Evolutionary conservation across 1,284 basidiomycete species (phyloP).

Genomic region (Sutorius eximius): DNA sequence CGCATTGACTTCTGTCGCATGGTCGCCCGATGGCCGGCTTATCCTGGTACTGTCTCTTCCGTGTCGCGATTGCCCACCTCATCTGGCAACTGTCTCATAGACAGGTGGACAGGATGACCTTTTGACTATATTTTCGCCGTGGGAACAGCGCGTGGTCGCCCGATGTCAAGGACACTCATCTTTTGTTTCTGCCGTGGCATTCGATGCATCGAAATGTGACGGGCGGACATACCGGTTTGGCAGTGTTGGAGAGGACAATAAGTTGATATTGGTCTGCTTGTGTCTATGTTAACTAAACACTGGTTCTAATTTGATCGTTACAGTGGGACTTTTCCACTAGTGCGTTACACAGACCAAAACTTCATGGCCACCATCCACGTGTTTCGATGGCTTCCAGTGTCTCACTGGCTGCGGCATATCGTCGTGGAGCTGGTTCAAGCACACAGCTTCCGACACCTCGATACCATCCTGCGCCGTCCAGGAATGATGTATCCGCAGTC

Average conservation of each 20-base stretch:
- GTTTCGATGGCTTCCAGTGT: conserved; percentile 73
- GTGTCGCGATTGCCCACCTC: conserved; percentile 1
- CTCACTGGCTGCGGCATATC: conserved; percentile 56
- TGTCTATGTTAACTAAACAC: background rate
- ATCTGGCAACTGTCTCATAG: conserved; percentile 33
- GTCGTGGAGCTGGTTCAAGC: conserved; percentile 54
- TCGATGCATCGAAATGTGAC: conserved; percentile 85
- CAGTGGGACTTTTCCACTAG: conserved; percentile 92
- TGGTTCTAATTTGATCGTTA: background rate
- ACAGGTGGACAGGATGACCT: conserved; percentile 93
- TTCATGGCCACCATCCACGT: conserved; percentile 63
- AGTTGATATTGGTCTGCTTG: conserved; percentile 72
- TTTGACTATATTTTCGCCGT: conserved; percentile 88
- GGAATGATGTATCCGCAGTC: conserved; percentile 86
- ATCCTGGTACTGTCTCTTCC: conserved; percentile 59
- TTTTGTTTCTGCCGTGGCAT: conserved; percentile 87
- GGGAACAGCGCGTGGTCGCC: conserved; percentile 91
- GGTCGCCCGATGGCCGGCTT: conserved; percentile 95
- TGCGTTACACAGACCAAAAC: conserved; percentile 72
- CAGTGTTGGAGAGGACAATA: conserved; percentile 93
- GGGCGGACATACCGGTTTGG: conserved; percentile 89
- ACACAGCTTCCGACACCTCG: conserved; percentile 55
- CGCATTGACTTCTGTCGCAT: conserved; percentile 82
- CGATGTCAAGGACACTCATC: conserved; percentile 96
- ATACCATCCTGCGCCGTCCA: conserved; percentile 84